phyloP scores from a whole-genome alignment of 148 eudicot species.

The Camellia lanceoleosa region DNA sequence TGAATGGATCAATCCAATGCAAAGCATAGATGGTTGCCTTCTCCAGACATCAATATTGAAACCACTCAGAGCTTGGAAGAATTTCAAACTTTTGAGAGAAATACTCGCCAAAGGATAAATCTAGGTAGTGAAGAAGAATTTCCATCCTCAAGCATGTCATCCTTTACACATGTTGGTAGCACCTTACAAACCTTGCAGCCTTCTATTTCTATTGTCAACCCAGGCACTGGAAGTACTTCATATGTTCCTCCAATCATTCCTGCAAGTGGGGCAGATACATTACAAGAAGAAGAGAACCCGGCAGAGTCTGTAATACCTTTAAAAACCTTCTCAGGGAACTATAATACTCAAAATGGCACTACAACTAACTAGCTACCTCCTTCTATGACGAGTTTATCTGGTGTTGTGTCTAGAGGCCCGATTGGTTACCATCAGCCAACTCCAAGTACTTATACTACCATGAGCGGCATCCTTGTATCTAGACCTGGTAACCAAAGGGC shows the following conservation, averaged over 20 bases:
- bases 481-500: too few relatives aligned
- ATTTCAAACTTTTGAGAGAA: not conserved
- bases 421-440: too few relatives aligned
- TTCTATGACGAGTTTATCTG: too few relatives aligned
- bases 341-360: not conserved
- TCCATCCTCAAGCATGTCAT: not conserved
- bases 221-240: not conserved
- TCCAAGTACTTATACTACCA: too few relatives aligned
- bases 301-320: not conserved
- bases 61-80: not conserved
- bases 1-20: conserved; percentile 8
- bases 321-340: not conserved
- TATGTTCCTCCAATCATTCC: not conserved
- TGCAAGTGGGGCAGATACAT: not conserved
- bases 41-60: not conserved
- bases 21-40: too few relatives aligned
- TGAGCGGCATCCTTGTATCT: too few relatives aligned
- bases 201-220: not conserved
- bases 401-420: not conserved
- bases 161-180: not conserved
- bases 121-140: not conserved
- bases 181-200: not conserved
- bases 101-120: not conserved
- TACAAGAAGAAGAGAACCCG: not conserved
- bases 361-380: too few relatives aligned